These are phyloP conservation scores for Arachis monticola DNA, from an alignment of 331 rosid species.

Conservation along the genomic window DNA sequence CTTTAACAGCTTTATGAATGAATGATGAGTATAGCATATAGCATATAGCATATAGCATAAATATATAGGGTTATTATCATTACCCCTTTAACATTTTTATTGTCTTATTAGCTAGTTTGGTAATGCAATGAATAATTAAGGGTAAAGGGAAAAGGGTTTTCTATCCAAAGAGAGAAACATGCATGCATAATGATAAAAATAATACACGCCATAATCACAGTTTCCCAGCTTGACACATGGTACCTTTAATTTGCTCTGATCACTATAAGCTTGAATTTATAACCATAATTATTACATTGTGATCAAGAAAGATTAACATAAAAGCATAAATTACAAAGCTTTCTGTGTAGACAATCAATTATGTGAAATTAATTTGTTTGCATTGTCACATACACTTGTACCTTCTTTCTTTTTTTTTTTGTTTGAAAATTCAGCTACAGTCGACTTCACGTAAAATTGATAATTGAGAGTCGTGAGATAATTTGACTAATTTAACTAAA, in stretches of 20 bases:
- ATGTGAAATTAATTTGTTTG: background rate
- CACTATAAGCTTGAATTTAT: slow-evolving; percentile 20
- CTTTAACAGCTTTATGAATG: slow-evolving; percentile 21
- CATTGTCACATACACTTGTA: background rate
- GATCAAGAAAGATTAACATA: slow-evolving; percentile 17
- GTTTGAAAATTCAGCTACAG: background rate
- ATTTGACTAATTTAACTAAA: no score
- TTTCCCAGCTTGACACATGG: slow-evolving; percentile 1
- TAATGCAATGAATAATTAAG: slow-evolving; percentile 15
- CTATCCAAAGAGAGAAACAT: slow-evolving; percentile 18
- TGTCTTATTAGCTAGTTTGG: slow-evolving; percentile 38
- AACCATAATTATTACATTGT: slow-evolving; percentile 10
- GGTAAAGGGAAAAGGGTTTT: slow-evolving; percentile 8
- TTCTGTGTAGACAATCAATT: background rate
- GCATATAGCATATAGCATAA: no score
- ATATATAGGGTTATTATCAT: slow-evolving; percentile 1
- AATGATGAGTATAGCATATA: background rate
- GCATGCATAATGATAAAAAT: background rate
- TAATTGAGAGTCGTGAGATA: no score
- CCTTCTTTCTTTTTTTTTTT: background rate
- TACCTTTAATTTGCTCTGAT: background rate
- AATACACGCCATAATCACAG: slow-evolving; percentile 20
- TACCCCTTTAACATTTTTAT: slow-evolving; percentile 26
- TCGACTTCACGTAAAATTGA: no score
- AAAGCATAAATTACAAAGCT: background rate